Percentiles rank a stretch among this genome's conserved stretches.
These are phyloP conservation scores for Gliomastix tumulicola DNA, from an alignment of 2,329 filamentous ascomycete genomes.

Conservation along the genomic window DNA sequence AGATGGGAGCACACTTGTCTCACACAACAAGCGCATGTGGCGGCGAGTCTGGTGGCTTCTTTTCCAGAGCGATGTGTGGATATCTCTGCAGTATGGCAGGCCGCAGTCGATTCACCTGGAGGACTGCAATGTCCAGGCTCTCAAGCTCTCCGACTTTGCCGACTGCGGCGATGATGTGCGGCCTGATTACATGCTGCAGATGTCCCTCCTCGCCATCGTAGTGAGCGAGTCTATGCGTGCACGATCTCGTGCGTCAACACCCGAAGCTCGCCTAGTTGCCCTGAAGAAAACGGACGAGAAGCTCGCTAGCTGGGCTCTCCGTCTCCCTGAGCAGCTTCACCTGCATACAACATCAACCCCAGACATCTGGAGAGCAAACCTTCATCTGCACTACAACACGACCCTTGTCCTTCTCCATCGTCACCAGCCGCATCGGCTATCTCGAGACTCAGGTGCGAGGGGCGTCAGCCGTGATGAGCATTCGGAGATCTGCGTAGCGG, in stretches of 20 bases:
- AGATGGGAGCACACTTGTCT: constrained; percentile 15
- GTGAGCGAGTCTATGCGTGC: constrained; percentile 27
- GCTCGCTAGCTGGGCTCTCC: constrained; percentile 10
- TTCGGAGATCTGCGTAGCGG: constrained; percentile 19
- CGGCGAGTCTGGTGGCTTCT: constrained; percentile 30
- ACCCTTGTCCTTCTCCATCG: background rate
- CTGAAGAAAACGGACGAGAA: constrained; percentile 18
- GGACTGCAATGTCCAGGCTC: constrained; percentile 39
- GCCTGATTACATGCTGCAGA: constrained; percentile 36
- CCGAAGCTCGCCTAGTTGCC: constrained; percentile 15
- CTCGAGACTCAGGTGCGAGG: too few species aligned
- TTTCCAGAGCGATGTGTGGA: constrained; percentile 27
- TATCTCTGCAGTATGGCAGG: constrained; percentile 34
- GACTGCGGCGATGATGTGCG: constrained; percentile 25
- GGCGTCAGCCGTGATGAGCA: too few species aligned
- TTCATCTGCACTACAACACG: background rate
- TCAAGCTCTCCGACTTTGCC: constrained; percentile 36
- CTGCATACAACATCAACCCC: background rate
- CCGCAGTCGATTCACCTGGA: constrained; percentile 38
- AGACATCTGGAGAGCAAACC: background rate
- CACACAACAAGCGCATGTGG: constrained; percentile 25
- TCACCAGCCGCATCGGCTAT: constrained; percentile 1
- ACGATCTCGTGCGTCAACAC: constrained; percentile 4
- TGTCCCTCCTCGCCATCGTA: constrained; percentile 41
- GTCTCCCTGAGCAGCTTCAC: constrained; percentile 11